These are phyloP conservation scores for Dryadomyces quercivorus DNA, from an alignment of 2,329 filamentous ascomycete species.

Conservation along the genomic window DNA sequence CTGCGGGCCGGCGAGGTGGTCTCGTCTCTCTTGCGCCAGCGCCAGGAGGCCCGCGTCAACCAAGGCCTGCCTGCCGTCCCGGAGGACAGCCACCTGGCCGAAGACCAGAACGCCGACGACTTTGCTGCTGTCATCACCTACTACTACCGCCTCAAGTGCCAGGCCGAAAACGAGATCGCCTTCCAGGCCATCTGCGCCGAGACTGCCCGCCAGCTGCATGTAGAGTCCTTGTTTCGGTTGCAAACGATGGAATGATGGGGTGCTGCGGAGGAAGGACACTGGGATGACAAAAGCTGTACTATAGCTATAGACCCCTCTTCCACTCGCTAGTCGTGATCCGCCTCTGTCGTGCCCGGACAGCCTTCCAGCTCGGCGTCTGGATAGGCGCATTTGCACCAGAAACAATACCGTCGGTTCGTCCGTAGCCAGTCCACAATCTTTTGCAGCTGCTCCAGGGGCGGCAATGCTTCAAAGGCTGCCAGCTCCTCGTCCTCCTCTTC, in stretches of 20 bases:
- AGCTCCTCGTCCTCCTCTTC: slow-evolving; percentile 64
- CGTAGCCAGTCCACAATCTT: slow-evolving; percentile 59
- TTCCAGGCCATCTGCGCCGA: slow-evolving; percentile 13
- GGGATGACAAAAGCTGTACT: background rate
- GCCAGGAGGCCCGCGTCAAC: background rate
- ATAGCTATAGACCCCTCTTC: background rate
- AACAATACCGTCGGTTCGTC: slow-evolving; percentile 68
- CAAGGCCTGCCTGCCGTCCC: background rate
- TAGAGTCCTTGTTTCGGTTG: slow-evolving; percentile 1
- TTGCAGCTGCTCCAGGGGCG: slow-evolving; percentile 51
- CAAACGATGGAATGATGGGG: background rate
- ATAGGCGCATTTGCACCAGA: slow-evolving; percentile 89
- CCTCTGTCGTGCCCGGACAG: slow-evolving; percentile 78
- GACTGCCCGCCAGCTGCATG: slow-evolving; percentile 17
- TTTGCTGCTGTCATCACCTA: slow-evolving; percentile 15
- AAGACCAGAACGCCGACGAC: slow-evolving; percentile 15
- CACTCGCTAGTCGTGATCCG: slow-evolving; percentile 53
- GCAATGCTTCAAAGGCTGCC: slow-evolving; percentile 63
- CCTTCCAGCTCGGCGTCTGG: slow-evolving; percentile 65
- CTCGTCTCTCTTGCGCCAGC: slow-evolving; percentile 14
- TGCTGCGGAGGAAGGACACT: too few species aligned
- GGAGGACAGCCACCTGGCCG: background rate
- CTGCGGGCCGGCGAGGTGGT: slow-evolving; percentile 16
- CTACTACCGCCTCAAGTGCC: slow-evolving; percentile 10
- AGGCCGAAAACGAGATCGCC: slow-evolving; percentile 6